Evolutionary conservation across 2,329 filamentous ascomycete species (phyloP), one percentile per base, ranked within the genome.

Genomic region (Dothistroma septosporum): DNA sequence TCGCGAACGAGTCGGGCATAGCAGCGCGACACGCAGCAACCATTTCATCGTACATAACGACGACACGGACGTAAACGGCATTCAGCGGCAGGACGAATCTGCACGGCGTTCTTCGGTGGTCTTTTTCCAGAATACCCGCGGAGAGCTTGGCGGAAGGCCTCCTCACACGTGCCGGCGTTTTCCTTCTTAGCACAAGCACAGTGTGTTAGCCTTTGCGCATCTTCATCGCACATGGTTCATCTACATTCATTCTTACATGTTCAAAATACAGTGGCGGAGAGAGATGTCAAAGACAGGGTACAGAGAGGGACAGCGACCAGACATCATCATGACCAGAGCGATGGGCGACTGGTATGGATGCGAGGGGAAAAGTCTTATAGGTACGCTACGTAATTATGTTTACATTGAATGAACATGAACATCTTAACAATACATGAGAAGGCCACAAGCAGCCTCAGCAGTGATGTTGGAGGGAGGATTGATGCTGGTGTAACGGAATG

Each of bases 331-430:
- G 55, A 57, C 46, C 48, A 58, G 37, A 11, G 54, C 24, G 41
- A 32, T 8, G 54, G 37, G 11, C 22, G 19, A 37, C 32, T 21
- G 22, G 50, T 32, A 14, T 21, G 16, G 9, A 31, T 31, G 37
- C 44, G 32, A 53, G 19, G 56, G 48, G 41, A 58, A 53, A 35
- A 58, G 41, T 53, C 33, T 32, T 31, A 41, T 35, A 46, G 50
- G 59, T 49, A 59, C 59, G 63, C 61, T 61, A 65, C 63, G 61
- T 65, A 65, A 65, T 63, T 58, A 65, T 60, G 59, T 59, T 60
- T 58, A 57, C 61, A 61, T 63, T 50, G 61, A 61, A 63, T 63
- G 59, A 56, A 63, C 50, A 64, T 57, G 59, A 61, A 37, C 46
- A 37, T 22, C 41, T 44, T 19, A 44, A 28, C 21, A 31, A 11